Evolutionary conservation across 2,329 filamentous ascomycete species (phyloP).

Genomic region (Apiospora koreana): DNA sequence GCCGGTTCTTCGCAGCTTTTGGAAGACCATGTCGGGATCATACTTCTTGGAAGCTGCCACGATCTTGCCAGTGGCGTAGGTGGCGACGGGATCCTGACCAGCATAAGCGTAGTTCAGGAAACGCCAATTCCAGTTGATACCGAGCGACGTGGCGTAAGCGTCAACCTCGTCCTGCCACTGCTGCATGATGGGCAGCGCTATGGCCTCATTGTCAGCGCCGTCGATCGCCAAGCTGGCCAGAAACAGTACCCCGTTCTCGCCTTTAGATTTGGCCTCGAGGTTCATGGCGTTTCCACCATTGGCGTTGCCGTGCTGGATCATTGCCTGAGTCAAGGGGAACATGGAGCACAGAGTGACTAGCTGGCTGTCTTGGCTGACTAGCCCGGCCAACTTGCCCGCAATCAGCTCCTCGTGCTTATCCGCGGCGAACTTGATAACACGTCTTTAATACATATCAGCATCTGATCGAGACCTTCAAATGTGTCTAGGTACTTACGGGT

Average conservation of each 20-base stretch:
- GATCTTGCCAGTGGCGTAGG: conserved; percentile 36
- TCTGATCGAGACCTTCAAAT: rapidly evolving
- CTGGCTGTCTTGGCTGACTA: conserved; percentile 23
- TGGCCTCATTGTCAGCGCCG: conserved; percentile 27
- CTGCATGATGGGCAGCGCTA: conserved; percentile 32
- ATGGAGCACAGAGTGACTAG: conserved; percentile 32
- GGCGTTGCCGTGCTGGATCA: not conserved
- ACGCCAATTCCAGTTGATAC: conserved; percentile 30
- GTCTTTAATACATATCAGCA: not conserved
- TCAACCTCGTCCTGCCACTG: conserved; percentile 31
- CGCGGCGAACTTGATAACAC: conserved; percentile 33
- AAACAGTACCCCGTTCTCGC: conserved; percentile 9
- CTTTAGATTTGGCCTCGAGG: not conserved
- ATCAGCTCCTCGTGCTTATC: conserved; percentile 30
- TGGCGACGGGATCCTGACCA: conserved; percentile 30
- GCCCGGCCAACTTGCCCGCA: conserved; percentile 26
- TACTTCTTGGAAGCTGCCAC: conserved; percentile 33
- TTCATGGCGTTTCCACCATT: not conserved
- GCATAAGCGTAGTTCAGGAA: conserved; percentile 40
- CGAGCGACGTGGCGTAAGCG: conserved; percentile 18
- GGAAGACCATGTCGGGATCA: conserved; percentile 36
- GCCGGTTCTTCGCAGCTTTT: not conserved
- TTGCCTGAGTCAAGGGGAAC: conserved; percentile 30
- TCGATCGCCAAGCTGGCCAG: conserved; percentile 21
- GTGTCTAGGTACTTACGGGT: conserved; percentile 13